Conservation (phyloP, 2,329 filamentous ascomycete species). For the Graphilbum sp. region DNA sequence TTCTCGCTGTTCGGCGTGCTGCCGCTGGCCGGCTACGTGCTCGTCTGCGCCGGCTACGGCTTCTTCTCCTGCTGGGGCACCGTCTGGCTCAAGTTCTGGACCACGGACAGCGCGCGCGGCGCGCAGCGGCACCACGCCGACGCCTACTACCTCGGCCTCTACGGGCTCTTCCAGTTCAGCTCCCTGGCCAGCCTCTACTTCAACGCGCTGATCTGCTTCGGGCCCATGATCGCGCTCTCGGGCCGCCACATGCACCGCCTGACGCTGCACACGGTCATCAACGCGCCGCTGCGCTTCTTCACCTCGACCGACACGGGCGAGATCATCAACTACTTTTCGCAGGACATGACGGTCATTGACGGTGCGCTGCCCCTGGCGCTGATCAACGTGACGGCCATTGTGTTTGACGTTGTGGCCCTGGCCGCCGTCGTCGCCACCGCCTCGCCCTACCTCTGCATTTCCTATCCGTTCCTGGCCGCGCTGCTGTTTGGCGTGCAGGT, state of each 20-base stretch:
- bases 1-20: conserved; percentile 8
- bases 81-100: conserved; percentile 17
- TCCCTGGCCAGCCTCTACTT: conserved; percentile 10
- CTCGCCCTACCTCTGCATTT: conserved; percentile 17
- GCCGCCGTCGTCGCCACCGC: conserved; percentile 15
- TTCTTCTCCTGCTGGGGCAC: conserved; percentile 13
- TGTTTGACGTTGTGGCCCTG: conserved; percentile 11
- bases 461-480: conserved; percentile 30
- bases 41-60: conserved; percentile 7
- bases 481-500: conserved; percentile 34
- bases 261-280: conserved; percentile 17
- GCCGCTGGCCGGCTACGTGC: conserved; percentile 5
- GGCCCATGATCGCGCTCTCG: conserved; percentile 9
- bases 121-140: conserved; percentile 7
- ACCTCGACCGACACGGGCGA: conserved; percentile 19
- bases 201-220: conserved; percentile 9
- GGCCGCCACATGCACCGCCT: conserved; percentile 14
- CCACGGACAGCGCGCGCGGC: conserved; percentile 6
- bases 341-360: conserved; percentile 25
- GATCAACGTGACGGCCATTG: conserved; percentile 11
- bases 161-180: conserved; percentile 12
- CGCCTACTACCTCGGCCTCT: conserved; percentile 16
- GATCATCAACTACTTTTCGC: conserved; percentile 23
- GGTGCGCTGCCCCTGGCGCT: conserved; percentile 18
- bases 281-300: conserved; percentile 18